Base-by-base conservation (phyloP, 805 yeast genomes). In the Tetrapisispora taiwanensis region DNA sequence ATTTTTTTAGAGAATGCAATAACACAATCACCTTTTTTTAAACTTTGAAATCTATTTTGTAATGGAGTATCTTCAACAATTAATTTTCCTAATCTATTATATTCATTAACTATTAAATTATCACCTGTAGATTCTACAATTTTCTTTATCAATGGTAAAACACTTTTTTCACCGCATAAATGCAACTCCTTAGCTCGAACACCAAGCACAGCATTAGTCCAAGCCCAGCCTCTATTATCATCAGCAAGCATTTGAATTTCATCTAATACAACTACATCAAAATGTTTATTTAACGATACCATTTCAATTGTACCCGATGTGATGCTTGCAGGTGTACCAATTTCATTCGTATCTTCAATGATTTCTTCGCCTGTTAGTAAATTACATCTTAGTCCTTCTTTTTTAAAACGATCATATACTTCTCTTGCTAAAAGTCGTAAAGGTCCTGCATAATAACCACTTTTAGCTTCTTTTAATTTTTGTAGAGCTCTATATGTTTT, bases 211-310 rank as follows among this genome's bases (percentile, higher is more conserved):
- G 95, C 97, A 52, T 79, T 78, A 0, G 97, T 83, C 97, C 98
- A 92, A 0, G 96, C 95, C 67, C 84, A 79, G 0, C 99, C 99
- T 50, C 99, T 66, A 15, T 66, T 67, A 7, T 68, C 67, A 56
- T 89, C 95, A 1, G 76, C 78, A 52, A 92, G 78, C 97, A 92
- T 88, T 62, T 92, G 98, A 51, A 92, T 90, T 60, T 92, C 98
- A 67, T 92, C 98, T 24, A 92, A 74, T 18, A 92, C 89, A 43
- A 92, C 89, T 19, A 88, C 82, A 52, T 92, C 98, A 71, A 81
- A 78, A 31, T 74, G 72, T 33, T 71, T 74, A 38, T 68, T 68
- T 35, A 78, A 51, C n/a, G 89, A 84, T 17, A 87, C 71, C 97
- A 92, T 90, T 58, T 92, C 98, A 17, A 90, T 81, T 0, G 98